Evolutionary conservation across 257 asterid genomes (phyloP), one percentile per base, ranked within the genome.

Genomic region (Coffea canephora): DNA sequence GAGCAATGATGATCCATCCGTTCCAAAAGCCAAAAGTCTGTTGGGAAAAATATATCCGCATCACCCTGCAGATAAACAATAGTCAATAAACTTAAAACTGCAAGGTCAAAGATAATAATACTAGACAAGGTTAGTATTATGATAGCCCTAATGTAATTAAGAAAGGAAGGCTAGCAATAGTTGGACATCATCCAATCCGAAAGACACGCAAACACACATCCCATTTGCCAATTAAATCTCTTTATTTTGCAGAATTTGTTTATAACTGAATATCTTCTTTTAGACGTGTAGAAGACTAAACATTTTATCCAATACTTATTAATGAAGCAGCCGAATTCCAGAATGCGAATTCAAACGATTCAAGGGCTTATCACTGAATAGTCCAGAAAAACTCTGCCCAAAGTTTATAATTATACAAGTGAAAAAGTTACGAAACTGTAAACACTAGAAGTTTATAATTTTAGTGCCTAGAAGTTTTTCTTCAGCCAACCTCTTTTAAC

Each of bases 41-140:
- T 96, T 12, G 99, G 97, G 74, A 96, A 96, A 88, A 96, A 96
- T 85, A 96, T 94, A 84, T 94, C 97, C 54, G 99, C 98, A 75
- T 96, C 98, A 72, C 99, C 98, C 99, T 93, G 88, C 83, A 65
- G 77, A 83, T 54, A 76, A 82, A 69, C 25, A 77, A n/a, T 54
- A 49, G 23, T 55, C 78, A 59, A 25, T 31, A 50, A 50, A 27
- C 59, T 62, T 71, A 59, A 59, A 39, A 48, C 12, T 54, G 18
- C 4, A 54, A 54, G 61, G 21, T 54, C 61, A 54, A 18, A 54
- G 5, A 54, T 54, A 2, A 54, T 55, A 65, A 74, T 8, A 55
- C 52, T 3, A n/a, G 61, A 54, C 61, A 4, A 14, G 23, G 7
- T 62, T 9, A 8, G 68, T 62, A 25, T 9, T 7, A n/a, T 2